Base-by-base conservation (phyloP, 2,329 filamentous ascomycete species). In the Trichoderma asperellum region DNA sequence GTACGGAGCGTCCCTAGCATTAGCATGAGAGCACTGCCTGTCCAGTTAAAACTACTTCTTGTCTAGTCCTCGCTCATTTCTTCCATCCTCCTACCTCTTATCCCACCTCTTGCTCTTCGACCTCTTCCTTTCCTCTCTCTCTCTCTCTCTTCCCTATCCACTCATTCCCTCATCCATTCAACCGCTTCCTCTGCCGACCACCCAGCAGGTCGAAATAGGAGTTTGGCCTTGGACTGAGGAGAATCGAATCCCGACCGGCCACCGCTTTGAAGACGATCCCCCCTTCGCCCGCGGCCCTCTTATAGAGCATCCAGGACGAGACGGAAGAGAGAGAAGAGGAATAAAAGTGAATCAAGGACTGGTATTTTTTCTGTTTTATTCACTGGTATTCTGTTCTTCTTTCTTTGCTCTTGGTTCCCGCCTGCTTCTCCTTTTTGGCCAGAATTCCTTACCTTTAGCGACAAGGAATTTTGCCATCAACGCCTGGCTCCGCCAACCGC, bases 11-110 rank as follows among this genome's bases (percentile, higher is more conserved):
- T 34, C 52, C 49, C 49, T 29, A 56, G 61, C 59, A 24, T 40
- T 53, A 40, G 57, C 40, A 55, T 27, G 27, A 4, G 43, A 47
- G n/a, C 47, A 49, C 47, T 49, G 71, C 69, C 70, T 68, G 69
- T 71, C 74, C 72, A 72, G 75, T 79, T 79, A 79, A 80, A 80
- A 79, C 78, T 78, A 78, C 75, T 75, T 85, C 82, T 84, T 81
- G 82, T 82, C 84, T 84, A 84, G 83, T 86, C 85, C 84, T 83
- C 84, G 83, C 83, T 82, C 82, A 79, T 82, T 81, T 82, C 79
- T 80, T 83, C 80, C 79, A 81, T 84, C 82, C 82, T 85, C 83
- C 82, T 82, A 83, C 71, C 69, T 69, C 77, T 75, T 77, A 77
- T 79, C 75, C 77, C 75, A 74, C 84, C 84, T 82, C 86, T 84